Conservation (phyloP, 345 rosid species). For the Boechera retrofracta region DNA sequence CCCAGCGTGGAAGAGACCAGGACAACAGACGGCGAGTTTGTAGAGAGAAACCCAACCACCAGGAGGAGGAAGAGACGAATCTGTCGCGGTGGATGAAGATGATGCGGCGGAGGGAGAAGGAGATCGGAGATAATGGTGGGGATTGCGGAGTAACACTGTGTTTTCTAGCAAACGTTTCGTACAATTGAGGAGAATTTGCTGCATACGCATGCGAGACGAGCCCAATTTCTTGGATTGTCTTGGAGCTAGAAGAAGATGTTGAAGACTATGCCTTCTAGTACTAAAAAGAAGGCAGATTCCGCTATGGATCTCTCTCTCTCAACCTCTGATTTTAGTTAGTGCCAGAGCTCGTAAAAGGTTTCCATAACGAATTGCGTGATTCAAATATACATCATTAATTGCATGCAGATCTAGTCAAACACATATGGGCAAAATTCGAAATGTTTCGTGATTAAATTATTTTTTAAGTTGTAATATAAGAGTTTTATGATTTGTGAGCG, state of each 20-base stretch:
- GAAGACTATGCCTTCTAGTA: conserved; percentile 80
- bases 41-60: conserved; percentile 83
- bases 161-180: conserved; percentile 68
- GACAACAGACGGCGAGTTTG: conserved; percentile 90
- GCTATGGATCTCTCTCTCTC: conserved; percentile 45
- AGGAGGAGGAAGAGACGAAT: conserved; percentile 38
- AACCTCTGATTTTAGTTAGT: conserved; percentile 4
- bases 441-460: no score
- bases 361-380: no score
- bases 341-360: background rate
- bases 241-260: conserved; percentile 86
- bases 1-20: conserved; percentile 87
- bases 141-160: conserved; percentile 58
- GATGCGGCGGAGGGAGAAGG: conserved; percentile 20
- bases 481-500: no score
- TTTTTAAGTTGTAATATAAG: no score
- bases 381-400: no score
- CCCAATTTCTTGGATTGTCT: conserved; percentile 85
- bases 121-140: conserved; percentile 80
- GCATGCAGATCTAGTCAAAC: no score
- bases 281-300: conserved; percentile 55
- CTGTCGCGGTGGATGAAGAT: conserved; percentile 52
- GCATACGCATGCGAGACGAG: conserved; percentile 86
- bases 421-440: no score
- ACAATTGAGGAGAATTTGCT: conserved; percentile 80